Evolutionary conservation across 306 rosid species (phyloP), one percentile per base, ranked within the genome.

Genomic region (Prunus campanulata): DNA sequence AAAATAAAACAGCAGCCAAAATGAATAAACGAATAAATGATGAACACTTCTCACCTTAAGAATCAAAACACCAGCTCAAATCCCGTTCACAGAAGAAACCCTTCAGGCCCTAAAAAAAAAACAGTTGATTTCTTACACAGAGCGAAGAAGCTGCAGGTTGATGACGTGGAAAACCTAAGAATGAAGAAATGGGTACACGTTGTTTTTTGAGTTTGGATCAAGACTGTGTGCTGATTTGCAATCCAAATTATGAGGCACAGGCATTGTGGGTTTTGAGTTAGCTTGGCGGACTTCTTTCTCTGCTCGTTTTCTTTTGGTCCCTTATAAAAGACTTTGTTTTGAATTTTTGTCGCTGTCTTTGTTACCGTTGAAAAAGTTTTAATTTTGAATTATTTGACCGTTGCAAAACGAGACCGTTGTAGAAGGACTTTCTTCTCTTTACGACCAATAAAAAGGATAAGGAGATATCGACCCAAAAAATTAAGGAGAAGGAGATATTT

Each of bases 381-480:
- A 29, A 10, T 66, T 66, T 66, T 44, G 71, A 66, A 66, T 66
- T 68, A 68, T 68, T 68, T 68, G 72, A 68, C 72, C 72, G 72
- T 68, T 68, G 56, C 39, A 12, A 19, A 14, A 68, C 71, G 71
- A 22, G 72, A 55, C 51, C 72, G 72, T 47, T 47, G 72, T 30
- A 7, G 22, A 5, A 46, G 39, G 56, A 24, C 56, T 22, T 24
- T 35, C 42, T 68, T 67, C 5, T 11, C 9, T 15, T 66, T 10
- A 8, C 3, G 44, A 35, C 15, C 19, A 20, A 11, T 63, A 16
- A 16, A 19, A n/a, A 55, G 3, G 60, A 51, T 51, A 51, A 55
- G 67, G 42, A 35, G 42, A 35, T 1, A 35, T 32, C 39, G 39
- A 32, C 39, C 39, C 39, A 32, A 32, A 32, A 5, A 32, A 32